Base-by-base conservation (phyloP, 306 rosid genomes). In the Cucurbita pepo region DNA sequence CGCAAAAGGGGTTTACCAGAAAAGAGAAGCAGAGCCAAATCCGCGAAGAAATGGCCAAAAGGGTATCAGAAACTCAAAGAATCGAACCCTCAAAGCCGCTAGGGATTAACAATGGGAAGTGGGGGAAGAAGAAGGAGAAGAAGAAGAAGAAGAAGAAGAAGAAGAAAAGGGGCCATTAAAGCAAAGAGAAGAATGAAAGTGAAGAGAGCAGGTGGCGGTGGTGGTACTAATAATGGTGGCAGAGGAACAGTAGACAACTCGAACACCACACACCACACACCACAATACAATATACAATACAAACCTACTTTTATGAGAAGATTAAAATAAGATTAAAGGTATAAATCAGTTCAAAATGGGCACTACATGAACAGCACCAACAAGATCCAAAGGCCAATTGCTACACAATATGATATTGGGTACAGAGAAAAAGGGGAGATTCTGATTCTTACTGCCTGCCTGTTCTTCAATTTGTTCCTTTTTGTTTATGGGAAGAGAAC, bases 11-110 rank as follows among this genome's bases (percentile, higher is more conserved):
- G 30, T 67, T 7, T 77, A 78, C 78, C 83, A 65, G 79, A 56
- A 73, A 79, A 76, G 72, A 40, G 36, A 75, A 75, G 75, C 67
- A 74, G 44, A 78, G 79, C 77, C 81, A 81, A 82, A 61, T 56
- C 59, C 79, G 83, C 67, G 69, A 73, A 78, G 79, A 54, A 71
- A 72, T 45, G 44, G 53, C 37, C 70, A 64, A 64, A 38, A 69
- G 55, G 53, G 79, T 58, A 75, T 77, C 77, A 71, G 25, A 71
- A 81, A 78, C 71, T 73, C 83, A 73, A 60, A 73, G 72, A 77
- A 51, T 25, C 21, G 75, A 63, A 38, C 7, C 30, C 36, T 53
- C 5, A 34, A 7, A 52, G 59, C 10, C 36, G 18, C 18, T 37
- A 4, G 40, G 61, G 45, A 51, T 40, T 13, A 63, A 16, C 13